Conservation (phyloP, 257 asterid species). For the Gentiana straminea region DNA sequence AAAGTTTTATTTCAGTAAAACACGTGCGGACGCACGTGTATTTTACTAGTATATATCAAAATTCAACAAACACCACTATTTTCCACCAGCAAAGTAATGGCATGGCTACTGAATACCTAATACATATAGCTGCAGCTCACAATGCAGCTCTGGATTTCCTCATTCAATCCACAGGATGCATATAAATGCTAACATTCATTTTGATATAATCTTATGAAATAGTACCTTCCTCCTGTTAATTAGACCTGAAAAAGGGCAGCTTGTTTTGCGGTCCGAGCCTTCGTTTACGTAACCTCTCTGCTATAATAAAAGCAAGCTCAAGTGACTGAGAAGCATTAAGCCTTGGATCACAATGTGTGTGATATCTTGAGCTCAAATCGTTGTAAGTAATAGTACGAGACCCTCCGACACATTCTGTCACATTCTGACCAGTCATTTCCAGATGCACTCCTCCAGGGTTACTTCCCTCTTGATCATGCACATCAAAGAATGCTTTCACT, state of each 20-base stretch:
- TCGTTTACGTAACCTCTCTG: constrained; percentile 59
- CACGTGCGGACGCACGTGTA: too few relatives aligned
- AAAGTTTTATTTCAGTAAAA: too few relatives aligned
- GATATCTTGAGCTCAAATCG: constrained; percentile 59
- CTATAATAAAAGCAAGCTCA: constrained; percentile 64
- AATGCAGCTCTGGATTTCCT: too few relatives aligned
- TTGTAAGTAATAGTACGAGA: constrained; percentile 52
- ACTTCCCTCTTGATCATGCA: constrained; percentile 81
- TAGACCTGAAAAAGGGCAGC: constrained; percentile 21
- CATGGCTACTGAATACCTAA: too few relatives aligned
- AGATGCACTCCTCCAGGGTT: constrained; percentile 73
- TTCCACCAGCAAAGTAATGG: too few relatives aligned
- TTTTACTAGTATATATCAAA: too few relatives aligned
- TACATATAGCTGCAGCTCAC: too few relatives aligned
- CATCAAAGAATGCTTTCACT: constrained; percentile 69
- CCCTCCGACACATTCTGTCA: constrained; percentile 72
- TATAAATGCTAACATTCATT: too few relatives aligned
- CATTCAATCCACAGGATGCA: too few relatives aligned
- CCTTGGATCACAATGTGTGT: constrained; percentile 72
- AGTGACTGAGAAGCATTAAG: constrained; percentile 70
- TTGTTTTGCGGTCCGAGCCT: constrained; percentile 39
- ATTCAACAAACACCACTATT: too few relatives aligned
- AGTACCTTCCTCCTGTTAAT: constrained; percentile 4
- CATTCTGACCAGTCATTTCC: constrained; percentile 83
- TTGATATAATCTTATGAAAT: too few relatives aligned